Conservation (phyloP, 192 early-diverging fungal species). For the Geranomyces variabilis region DNA sequence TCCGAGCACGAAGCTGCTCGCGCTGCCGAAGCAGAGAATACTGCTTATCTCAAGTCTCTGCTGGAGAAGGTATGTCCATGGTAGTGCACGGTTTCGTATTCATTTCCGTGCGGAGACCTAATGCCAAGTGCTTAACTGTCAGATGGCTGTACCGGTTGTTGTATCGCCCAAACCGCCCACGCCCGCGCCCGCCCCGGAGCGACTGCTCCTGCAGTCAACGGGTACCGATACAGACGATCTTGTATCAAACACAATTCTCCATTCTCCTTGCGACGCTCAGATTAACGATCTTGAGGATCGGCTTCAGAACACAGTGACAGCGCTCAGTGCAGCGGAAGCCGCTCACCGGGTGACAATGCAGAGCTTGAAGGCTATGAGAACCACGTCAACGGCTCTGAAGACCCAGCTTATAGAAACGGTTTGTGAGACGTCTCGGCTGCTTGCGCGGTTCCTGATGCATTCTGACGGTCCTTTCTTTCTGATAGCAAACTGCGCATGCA, state of each 20-base stretch:
- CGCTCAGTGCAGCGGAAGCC: not conserved
- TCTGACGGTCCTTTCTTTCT: not conserved
- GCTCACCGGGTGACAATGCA: not conserved
- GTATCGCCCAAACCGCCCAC: no score
- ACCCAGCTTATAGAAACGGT: slow-evolving; percentile 4
- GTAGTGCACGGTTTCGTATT: no score
- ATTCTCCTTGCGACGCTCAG: no score
- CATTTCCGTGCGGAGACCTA: no score
- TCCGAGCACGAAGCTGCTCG: not conserved
- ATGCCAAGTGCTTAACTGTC: not conserved
- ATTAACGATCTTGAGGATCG: no score
- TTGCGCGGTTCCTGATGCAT: not conserved
- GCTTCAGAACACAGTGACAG: not conserved
- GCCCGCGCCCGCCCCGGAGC: no score
- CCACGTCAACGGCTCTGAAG: not conserved
- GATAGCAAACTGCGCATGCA: not conserved
- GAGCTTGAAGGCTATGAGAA: not conserved
- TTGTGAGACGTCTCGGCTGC: no score
- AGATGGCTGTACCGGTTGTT: no score
- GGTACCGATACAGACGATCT: no score
- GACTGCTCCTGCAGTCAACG: no score
- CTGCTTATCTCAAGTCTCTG: not conserved
- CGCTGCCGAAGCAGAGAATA: not conserved
- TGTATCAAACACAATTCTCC: no score
- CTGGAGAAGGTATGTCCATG: not conserved